These are phyloP conservation scores for Chenopodium album DNA, from an alignment of 148 eudicot genomes.

Conservation along the genomic window DNA sequence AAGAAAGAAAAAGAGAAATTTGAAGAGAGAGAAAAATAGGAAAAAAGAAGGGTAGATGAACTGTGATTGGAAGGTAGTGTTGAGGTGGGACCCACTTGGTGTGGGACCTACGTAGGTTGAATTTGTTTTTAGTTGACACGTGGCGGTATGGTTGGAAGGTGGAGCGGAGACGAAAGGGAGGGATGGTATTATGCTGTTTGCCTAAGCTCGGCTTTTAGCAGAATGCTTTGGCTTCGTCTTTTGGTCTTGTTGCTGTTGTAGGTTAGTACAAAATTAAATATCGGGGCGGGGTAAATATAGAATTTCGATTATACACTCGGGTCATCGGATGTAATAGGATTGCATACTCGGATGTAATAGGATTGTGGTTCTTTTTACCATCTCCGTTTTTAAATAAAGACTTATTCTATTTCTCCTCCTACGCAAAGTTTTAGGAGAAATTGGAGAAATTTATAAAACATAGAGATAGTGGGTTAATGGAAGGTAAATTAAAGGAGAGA, in stretches of 20 bases:
- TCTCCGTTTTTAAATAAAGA: too few species aligned
- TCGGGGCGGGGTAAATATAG: too few species aligned
- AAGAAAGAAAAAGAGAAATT: neutral
- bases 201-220: neutral
- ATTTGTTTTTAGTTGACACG: conserved; percentile 16
- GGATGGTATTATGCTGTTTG: conserved; percentile 11
- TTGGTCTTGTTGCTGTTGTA: neutral
- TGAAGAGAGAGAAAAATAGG: neutral
- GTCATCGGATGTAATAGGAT: too few species aligned
- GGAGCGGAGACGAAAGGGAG: neutral
- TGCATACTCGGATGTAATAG: too few species aligned
- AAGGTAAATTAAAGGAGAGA: too few species aligned
- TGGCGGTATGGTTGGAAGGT: conserved; percentile 11
- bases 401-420: too few species aligned
- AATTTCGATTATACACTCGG: too few species aligned
- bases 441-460: too few species aligned
- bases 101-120: neutral
- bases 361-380: too few species aligned
- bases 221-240: neutral
- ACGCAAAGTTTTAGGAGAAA: too few species aligned
- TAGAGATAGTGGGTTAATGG: too few species aligned
- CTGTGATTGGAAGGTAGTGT: conserved; percentile 11
- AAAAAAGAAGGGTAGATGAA: neutral
- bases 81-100: neutral
- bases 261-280: neutral